These are phyloP conservation scores for Lipomyces kockii DNA, from an alignment of 805 yeast species.

Conservation along the genomic window DNA sequence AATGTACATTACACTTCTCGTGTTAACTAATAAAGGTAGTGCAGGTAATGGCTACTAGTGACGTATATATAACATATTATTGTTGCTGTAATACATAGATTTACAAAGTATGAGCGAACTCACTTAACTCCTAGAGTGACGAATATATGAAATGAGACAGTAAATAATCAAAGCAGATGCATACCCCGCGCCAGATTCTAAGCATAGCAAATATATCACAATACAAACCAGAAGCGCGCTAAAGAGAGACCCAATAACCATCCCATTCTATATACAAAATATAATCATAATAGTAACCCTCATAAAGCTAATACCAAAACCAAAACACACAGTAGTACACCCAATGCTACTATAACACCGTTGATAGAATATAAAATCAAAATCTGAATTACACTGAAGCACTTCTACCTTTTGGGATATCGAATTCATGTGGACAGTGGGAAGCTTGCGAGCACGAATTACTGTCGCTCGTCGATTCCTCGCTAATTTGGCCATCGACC, in stretches of 20 bases:
- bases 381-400: background rate
- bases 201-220: background rate
- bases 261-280: background rate
- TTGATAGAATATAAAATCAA: background rate
- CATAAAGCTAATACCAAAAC: background rate
- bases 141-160: background rate
- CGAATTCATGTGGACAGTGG: background rate
- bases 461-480: background rate
- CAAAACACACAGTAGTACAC: background rate
- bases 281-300: background rate
- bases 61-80: background rate
- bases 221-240: background rate
- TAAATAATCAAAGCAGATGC: background rate
- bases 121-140: background rate
- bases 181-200: conserved; percentile 1
- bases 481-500: background rate
- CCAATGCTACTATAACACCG: background rate
- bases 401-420: background rate
- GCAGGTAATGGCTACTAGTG: background rate
- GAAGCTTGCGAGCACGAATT: background rate
- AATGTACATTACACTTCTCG: background rate
- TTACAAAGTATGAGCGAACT: background rate
- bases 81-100: background rate
- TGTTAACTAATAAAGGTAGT: too few relatives aligned
- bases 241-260: background rate